Evolutionary conservation across 1,284 basidiomycete genomes (phyloP), one percentile per base, ranked within the genome.

Genomic region (Coriolopsis trogii): DNA sequence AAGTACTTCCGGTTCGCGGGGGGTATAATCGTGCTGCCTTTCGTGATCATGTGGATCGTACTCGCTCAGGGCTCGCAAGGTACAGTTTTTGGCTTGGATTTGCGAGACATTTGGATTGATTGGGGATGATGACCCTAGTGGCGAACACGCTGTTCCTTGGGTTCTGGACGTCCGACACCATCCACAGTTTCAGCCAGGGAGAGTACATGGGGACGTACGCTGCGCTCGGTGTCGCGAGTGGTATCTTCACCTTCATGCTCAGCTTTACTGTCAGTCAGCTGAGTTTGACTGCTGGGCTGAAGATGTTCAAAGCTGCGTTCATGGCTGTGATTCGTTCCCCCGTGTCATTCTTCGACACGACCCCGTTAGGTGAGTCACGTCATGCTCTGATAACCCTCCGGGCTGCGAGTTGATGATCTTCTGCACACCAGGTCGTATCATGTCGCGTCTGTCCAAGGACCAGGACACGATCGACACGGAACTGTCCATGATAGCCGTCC

Each of bases 301-400:
- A 68, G 18, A 71, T 93, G 36, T 91, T 89, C 70, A 78, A 73
- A 59, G 69, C 70, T 39, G 81, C 84, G 10, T 72, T 86, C 41
- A 69, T 61, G 25, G 75, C 75, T 18, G 81, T 93, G 8, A 68
- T 90, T 20, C 71, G 75, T 9, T 89, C 89, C 0, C 89, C 90
- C 0, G 73, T 87, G 39, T 78, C 84, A 3, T 93, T 91, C 71
- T 93, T 93, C 64, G 92, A 95, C 60, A 89, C 85, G 0, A 93
- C 90, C 0, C 91, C 92, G 0, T 79, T 89, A 51, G 91, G 91
- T 69, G 69, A 41, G 46, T 37, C 9, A n/a, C 20, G 16, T 6
- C 15, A 1, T 9, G 18, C 18, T 34, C 18, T 12, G 6, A 12
- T 7, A 34, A n/a, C 15, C 20, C 6, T 24, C 9, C 13, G 12